A percentile compares a stretch with the other conserved stretches of the same genome.
These are phyloP conservation scores for Glycine soja DNA, from an alignment of 306 rosid species.

Conservation along the genomic window DNA sequence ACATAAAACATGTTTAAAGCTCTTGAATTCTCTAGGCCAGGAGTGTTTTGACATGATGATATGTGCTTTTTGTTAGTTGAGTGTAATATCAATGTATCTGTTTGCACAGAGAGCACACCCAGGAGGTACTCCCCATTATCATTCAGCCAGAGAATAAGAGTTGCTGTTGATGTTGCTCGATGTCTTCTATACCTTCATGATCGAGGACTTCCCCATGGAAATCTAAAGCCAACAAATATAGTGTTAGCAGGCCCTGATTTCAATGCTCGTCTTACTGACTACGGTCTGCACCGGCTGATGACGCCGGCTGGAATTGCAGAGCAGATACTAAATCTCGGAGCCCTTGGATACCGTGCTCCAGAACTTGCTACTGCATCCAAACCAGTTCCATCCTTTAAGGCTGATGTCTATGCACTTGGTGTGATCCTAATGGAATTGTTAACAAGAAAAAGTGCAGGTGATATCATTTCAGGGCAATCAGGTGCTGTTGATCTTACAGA, in stretches of 20 bases:
- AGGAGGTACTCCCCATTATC: constrained; percentile 84
- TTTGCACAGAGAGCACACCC: constrained; percentile 86
- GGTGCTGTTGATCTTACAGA: constrained; percentile 98
- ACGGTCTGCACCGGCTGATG: constrained; percentile 93
- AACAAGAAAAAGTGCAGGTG: constrained; percentile 96
- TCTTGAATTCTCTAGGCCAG: constrained; percentile 38
- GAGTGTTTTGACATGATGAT: constrained; percentile 38
- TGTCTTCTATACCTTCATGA: constrained; percentile 88
- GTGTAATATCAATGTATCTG: constrained; percentile 46
- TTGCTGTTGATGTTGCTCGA: constrained; percentile 80
- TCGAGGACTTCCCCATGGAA: constrained; percentile 94
- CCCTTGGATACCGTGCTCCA: constrained; percentile 94
- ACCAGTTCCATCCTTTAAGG: constrained; percentile 87
- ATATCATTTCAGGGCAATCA: constrained; percentile 92
- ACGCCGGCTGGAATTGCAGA: constrained; percentile 86
- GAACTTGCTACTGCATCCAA: constrained; percentile 79
- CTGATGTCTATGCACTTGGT: constrained; percentile 92
- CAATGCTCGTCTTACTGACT: constrained; percentile 74
- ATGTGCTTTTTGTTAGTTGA: constrained; percentile 39
- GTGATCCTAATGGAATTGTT: constrained; percentile 92
- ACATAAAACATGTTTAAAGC: constrained; percentile 10
- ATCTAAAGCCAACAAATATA: constrained; percentile 86
- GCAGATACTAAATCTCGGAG: constrained; percentile 93
- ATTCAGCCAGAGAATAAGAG: constrained; percentile 82
- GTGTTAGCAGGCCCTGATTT: constrained; percentile 72